Evolutionary conservation across 441 rosid genomes (phyloP).

Genomic region (Croton laevigatus): DNA sequence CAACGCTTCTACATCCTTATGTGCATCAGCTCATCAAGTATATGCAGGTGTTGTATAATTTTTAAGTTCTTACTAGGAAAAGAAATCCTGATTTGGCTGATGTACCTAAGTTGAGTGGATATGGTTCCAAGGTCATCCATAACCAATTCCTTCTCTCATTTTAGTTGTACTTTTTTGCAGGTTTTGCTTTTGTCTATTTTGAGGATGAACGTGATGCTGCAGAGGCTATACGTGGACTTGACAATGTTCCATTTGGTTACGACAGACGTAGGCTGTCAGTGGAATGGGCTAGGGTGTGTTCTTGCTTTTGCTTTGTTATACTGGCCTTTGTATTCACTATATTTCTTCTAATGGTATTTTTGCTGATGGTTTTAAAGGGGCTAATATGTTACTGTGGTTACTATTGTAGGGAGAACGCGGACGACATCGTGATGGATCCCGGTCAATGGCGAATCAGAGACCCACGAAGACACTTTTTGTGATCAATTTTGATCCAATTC

Average conservation of each 20-base stretch:
- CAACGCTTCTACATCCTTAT: constrained; percentile 72
- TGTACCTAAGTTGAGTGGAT: constrained; percentile 31
- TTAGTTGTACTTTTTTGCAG: constrained; percentile 40
- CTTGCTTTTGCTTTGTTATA: background rate
- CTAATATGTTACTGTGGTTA: background rate
- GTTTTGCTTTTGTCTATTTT: constrained; percentile 86
- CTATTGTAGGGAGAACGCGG: constrained; percentile 67
- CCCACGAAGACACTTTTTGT: constrained; percentile 86
- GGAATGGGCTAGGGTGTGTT: constrained; percentile 80
- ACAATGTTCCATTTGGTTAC: constrained; percentile 66
- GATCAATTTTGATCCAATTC: constrained; percentile 78
- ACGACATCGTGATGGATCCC: constrained; percentile 54
- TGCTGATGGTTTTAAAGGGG: background rate
- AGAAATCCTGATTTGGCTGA: constrained; percentile 38
- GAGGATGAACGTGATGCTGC: constrained; percentile 86
- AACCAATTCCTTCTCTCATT: constrained; percentile 22
- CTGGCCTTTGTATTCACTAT: background rate
- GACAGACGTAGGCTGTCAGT: constrained; percentile 65
- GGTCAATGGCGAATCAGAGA: constrained; percentile 47
- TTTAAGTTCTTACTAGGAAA: constrained; percentile 38
- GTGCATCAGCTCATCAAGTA: constrained; percentile 67
- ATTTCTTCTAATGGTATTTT: background rate
- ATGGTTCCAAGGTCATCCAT: constrained; percentile 1
- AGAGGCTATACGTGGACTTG: constrained; percentile 72
- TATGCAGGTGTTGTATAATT: constrained; percentile 72